phyloP scores from a whole-genome alignment of 2,329 filamentous ascomycete species.

The Trichoderma cornu-damae region DNA sequence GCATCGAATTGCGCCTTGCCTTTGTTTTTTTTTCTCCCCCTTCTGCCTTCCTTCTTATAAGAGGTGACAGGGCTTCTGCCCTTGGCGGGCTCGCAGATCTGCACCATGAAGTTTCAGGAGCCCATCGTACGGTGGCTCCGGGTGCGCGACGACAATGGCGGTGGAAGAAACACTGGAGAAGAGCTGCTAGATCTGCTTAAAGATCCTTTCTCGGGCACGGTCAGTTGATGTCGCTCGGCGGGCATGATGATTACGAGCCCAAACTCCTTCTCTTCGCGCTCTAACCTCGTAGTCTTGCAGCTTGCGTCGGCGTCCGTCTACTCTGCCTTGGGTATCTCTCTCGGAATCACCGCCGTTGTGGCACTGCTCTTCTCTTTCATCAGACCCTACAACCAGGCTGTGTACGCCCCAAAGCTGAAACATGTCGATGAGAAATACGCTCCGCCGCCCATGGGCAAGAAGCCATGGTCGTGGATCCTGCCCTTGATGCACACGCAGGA shows the following conservation, averaged over 20 bases:
- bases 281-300: constrained; percentile 20
- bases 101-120: constrained; percentile 23
- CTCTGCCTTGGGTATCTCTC: constrained; percentile 73
- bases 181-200: constrained; percentile 46
- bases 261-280: constrained; percentile 21
- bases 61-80: neutral
- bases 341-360: constrained; percentile 68
- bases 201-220: constrained; percentile 47
- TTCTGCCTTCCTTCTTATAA: neutral
- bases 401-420: constrained; percentile 92
- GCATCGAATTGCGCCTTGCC: neutral
- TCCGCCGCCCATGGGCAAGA: constrained; percentile 78
- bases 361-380: constrained; percentile 81
- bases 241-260: neutral
- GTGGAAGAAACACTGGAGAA: constrained; percentile 31
- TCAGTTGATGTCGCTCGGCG: constrained; percentile 23
- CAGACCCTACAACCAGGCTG: constrained; percentile 82
- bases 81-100: neutral
- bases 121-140: constrained; percentile 17
- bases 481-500: constrained; percentile 77
- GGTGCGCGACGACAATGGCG: constrained; percentile 14
- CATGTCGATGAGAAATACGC: constrained; percentile 87
- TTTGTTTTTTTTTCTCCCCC: neutral
- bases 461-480: constrained; percentile 80
- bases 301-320: constrained; percentile 53